A percentile compares a stretch with the other conserved stretches of the same genome.
phyloP scores from a whole-genome alignment of 306 rosid genomes.

The Comarum palustre region DNA sequence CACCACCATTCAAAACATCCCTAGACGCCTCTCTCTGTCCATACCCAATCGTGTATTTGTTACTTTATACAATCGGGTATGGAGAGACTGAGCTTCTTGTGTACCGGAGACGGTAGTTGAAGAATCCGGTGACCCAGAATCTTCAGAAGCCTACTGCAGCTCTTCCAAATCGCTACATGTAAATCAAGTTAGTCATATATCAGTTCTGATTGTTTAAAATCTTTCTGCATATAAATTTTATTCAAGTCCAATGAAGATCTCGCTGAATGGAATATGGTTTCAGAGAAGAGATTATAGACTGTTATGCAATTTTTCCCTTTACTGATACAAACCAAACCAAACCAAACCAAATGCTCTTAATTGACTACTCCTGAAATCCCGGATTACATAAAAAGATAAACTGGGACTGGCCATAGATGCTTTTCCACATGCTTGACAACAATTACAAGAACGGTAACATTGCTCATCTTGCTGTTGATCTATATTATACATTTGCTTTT shows the following conservation, averaged over 20 bases:
- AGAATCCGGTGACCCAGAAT: not conserved
- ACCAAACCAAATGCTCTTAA: not conserved
- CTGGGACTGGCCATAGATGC: not conserved
- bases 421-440: not conserved
- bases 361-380: not conserved
- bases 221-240: not conserved
- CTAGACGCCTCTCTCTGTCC: not conserved
- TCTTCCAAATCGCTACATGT: not conserved
- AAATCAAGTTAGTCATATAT: not conserved
- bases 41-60: not conserved
- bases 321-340: not conserved
- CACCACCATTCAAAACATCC: not conserved
- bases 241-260: not conserved
- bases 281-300: not conserved
- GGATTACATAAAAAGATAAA: not conserved
- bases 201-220: not conserved
- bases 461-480: not conserved
- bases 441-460: not conserved
- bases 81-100: not conserved
- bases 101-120: not conserved
- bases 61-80: not conserved
- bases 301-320: not conserved
- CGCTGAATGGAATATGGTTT: not conserved
- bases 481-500: not conserved
- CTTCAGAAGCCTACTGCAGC: not conserved